phyloP scores from a whole-genome alignment of 441 rosid species.

The Euphorbia schlechtendalii region DNA sequence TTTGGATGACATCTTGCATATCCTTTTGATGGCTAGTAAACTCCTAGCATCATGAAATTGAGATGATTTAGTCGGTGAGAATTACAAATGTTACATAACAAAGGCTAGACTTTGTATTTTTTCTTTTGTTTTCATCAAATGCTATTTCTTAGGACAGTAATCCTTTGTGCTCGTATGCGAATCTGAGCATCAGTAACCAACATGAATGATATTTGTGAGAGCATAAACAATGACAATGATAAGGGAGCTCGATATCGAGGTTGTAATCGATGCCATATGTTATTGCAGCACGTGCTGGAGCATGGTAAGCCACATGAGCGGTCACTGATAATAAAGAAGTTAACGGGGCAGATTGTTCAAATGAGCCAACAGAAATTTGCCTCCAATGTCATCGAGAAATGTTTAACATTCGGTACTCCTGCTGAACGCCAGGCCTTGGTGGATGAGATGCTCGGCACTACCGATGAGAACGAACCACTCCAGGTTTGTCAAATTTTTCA shows the following conservation, averaged over 20 bases:
- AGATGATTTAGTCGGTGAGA: neutral
- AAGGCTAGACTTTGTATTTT: neutral
- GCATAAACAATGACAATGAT: neutral
- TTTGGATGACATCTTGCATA: neutral
- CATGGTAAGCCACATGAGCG: constrained; percentile 70
- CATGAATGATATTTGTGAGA: neutral
- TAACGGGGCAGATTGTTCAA: constrained; percentile 72
- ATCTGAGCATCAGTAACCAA: neutral
- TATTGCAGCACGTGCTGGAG: constrained; percentile 66
- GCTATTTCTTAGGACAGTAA: neutral
- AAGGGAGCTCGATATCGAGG: neutral
- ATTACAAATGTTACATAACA: neutral
- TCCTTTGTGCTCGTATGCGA: neutral
- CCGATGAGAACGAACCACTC: too few species aligned
- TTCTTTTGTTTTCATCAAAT: neutral
- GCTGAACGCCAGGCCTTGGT: constrained; percentile 59
- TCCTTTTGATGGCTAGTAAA: too few species aligned
- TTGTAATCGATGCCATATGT: constrained; percentile 16
- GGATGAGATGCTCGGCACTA: constrained; percentile 81
- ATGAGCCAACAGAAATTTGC: too few species aligned
- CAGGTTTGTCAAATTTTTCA: constrained; percentile 37
- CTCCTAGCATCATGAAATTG: too few species aligned
- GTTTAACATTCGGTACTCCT: constrained; percentile 56
- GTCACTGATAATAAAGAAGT: constrained; percentile 45
- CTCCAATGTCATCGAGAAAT: too few species aligned